phyloP scores from a whole-genome alignment of 192 early-diverging fungal genomes.

The Physocladia obscura region DNA sequence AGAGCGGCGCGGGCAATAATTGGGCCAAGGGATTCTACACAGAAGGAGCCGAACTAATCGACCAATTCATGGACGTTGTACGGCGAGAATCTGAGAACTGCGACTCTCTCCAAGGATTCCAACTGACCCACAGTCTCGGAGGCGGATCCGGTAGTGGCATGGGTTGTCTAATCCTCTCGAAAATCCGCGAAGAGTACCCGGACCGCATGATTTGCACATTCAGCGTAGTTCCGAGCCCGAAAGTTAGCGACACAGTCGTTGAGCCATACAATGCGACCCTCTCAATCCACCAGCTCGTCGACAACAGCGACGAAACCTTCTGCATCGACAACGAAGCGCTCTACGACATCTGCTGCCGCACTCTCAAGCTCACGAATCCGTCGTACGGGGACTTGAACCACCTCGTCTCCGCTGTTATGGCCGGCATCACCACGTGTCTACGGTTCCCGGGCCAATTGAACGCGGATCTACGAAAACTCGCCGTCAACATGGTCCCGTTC shows the following conservation, averaged over 20 bases:
- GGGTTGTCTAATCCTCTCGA: slow-evolving; percentile 92
- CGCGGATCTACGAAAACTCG: slow-evolving; percentile 58
- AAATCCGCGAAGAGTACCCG: slow-evolving; percentile 99
- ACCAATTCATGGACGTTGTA: slow-evolving; percentile 91
- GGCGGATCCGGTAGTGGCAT: slow-evolving; percentile 97
- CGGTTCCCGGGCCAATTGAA: slow-evolving; percentile 99
- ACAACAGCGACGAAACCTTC: slow-evolving; percentile 99
- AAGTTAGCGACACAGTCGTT: slow-evolving; percentile 97
- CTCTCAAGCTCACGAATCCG: slow-evolving; percentile 90
- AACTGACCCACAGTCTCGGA: slow-evolving; percentile 96
- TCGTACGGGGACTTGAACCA: slow-evolving; percentile 95
- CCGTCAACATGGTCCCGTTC: slow-evolving; percentile 85
- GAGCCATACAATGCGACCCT: slow-evolving; percentile 99
- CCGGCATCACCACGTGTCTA: slow-evolving; percentile 92
- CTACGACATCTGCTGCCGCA: slow-evolving; percentile 98
- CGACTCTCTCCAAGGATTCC: slow-evolving; percentile 98
- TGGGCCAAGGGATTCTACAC: slow-evolving; percentile 99
- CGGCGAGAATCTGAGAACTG: slow-evolving; percentile 94
- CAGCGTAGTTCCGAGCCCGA: slow-evolving; percentile 95
- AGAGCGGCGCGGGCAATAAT: slow-evolving; percentile 97
- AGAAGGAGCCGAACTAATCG: slow-evolving; percentile 97
- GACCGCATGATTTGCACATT: slow-evolving; percentile 99
- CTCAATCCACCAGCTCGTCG: slow-evolving; percentile 95
- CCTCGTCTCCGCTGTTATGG: slow-evolving; percentile 95
- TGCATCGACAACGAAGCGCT: slow-evolving; percentile 99